These are phyloP conservation scores for Macrocybe sp. DNA, from an alignment of 1,284 basidiomycete species.

Conservation along the genomic window DNA sequence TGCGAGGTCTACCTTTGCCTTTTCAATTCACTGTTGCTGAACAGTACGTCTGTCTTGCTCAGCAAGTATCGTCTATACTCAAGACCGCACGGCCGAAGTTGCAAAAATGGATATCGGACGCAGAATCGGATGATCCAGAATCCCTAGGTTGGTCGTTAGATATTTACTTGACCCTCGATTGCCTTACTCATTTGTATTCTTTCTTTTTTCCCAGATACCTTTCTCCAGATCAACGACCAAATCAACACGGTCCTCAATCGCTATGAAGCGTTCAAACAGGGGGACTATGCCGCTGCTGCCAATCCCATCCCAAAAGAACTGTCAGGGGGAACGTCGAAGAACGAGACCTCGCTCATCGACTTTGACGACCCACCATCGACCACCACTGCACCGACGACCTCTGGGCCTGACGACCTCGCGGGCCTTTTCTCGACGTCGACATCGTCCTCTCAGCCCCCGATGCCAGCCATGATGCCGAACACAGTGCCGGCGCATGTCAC, in stretches of 20 bases:
- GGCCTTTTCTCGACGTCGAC: constrained; percentile 42
- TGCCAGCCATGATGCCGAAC: constrained; percentile 9
- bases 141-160: constrained; percentile 64
- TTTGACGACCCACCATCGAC: constrained; percentile 41
- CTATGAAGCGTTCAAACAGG: constrained; percentile 89
- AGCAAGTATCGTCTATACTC: constrained; percentile 91
- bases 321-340: constrained; percentile 23
- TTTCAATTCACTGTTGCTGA: constrained; percentile 2
- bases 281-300: constrained; percentile 70
- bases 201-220: constrained; percentile 57
- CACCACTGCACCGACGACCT: constrained; percentile 12
- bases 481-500: constrained; percentile 6
- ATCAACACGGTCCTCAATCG: constrained; percentile 91
- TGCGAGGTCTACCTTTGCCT: constrained; percentile 30
- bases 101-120: constrained; percentile 98
- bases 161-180: not conserved
- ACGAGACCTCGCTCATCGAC: constrained; percentile 62
- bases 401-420: constrained; percentile 49
- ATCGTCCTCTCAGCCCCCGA: constrained; percentile 2
- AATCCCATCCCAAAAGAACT: constrained; percentile 62
- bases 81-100: constrained; percentile 87
- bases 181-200: constrained; percentile 1
- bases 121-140: constrained; percentile 76
- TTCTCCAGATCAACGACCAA: constrained; percentile 95
- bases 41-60: constrained; percentile 6